Conservation (phyloP, 1,284 basidiomycete species). For the Gymnopus androsaceus region DNA sequence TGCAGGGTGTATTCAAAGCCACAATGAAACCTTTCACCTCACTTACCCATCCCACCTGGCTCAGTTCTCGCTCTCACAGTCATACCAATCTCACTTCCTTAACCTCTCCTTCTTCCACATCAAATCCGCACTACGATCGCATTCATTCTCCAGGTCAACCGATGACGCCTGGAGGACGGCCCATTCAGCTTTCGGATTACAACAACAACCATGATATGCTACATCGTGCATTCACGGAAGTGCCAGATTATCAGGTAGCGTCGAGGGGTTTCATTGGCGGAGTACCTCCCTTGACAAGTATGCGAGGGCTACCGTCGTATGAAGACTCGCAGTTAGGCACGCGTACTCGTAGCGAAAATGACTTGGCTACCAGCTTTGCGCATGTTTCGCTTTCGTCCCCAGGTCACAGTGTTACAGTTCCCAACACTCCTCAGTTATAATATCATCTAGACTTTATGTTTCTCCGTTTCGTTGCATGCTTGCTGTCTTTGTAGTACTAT, state of each 20-base stretch:
- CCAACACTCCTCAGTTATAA: slow-evolving; percentile 1
- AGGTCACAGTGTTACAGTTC: not conserved
- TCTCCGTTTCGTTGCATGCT: not conserved
- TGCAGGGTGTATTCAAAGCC: slow-evolving; percentile 56
- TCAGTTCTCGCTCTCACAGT: slow-evolving; percentile 35
- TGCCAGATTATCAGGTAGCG: slow-evolving; percentile 84
- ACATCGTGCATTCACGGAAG: slow-evolving; percentile 67
- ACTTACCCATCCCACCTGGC: slow-evolving; percentile 35
- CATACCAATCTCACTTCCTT: slow-evolving; percentile 7
- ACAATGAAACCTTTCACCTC: slow-evolving; percentile 64
- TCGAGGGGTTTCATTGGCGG: slow-evolving; percentile 84
- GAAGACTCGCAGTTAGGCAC: slow-evolving; percentile 50
- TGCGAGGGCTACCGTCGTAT: slow-evolving; percentile 78
- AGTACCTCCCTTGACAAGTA: slow-evolving; percentile 77
- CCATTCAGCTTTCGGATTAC: slow-evolving; percentile 15
- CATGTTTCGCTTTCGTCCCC: not conserved
- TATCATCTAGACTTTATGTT: not conserved
- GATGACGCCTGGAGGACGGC: not conserved
- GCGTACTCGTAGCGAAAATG: slow-evolving; percentile 1
- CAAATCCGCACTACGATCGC: not conserved
- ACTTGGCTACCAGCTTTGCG: not conserved
- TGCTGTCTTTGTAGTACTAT: not conserved
- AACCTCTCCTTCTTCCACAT: not conserved
- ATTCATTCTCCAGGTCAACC: slow-evolving; percentile 4
- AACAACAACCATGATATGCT: slow-evolving; percentile 39